A percentile compares a stretch with the other conserved stretches of the same genome.
phyloP scores from a whole-genome alignment of 192 early-diverging fungal genomes.

The Entophlyctis luteolus region DNA sequence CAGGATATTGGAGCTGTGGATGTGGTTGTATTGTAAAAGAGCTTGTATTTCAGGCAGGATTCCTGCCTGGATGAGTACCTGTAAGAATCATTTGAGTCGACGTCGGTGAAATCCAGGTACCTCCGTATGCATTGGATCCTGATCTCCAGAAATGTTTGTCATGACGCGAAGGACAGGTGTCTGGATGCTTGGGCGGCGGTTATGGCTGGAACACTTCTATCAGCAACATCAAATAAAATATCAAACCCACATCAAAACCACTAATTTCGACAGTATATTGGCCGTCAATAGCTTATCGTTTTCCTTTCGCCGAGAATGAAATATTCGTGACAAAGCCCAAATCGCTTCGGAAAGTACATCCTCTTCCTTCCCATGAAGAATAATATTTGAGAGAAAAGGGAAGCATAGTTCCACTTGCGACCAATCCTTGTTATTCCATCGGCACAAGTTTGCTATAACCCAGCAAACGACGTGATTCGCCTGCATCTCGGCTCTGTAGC shows the following conservation, averaged over 20 bases:
- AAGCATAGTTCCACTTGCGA: constrained; percentile 21
- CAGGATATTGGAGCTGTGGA: not conserved
- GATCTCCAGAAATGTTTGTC: constrained; percentile 30
- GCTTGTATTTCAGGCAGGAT: not conserved
- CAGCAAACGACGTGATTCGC: constrained; percentile 27
- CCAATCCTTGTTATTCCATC: constrained; percentile 31
- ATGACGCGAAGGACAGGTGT: constrained; percentile 28
- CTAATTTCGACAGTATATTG: not conserved
- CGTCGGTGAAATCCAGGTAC: not conserved
- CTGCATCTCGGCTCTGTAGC: constrained; percentile 1
- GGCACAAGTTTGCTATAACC: constrained; percentile 35
- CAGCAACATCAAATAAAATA: not conserved
- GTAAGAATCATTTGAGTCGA: not conserved
- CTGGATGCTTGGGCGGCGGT: not conserved
- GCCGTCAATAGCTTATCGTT: not conserved
- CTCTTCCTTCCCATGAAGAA: constrained; percentile 12
- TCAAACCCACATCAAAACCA: constrained; percentile 1
- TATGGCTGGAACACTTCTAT: not conserved
- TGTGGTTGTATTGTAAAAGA: not conserved
- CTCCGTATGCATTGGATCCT: constrained; percentile 15
- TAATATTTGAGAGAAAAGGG: constrained; percentile 6
- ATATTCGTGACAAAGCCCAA: constrained; percentile 31
- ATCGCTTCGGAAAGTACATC: constrained; percentile 32
- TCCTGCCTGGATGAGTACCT: constrained; percentile 21
- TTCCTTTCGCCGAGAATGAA: constrained; percentile 10